Percentiles rank a stretch among this genome's conserved stretches.
Conservation (phyloP, 148 eudicot species). For the Amaranthus palmeri region DNA sequence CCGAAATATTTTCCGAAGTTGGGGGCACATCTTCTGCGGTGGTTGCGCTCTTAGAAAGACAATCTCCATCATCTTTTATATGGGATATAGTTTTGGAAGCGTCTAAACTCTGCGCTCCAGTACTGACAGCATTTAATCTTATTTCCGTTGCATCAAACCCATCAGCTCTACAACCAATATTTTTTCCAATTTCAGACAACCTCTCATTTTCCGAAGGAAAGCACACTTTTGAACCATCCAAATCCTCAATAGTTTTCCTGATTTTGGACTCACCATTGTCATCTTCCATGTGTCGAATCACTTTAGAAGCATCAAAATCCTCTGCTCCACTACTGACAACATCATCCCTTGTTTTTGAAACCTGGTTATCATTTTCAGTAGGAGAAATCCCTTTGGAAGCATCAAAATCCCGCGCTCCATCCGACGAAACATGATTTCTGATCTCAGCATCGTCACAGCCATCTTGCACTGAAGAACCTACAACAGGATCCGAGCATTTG, state of each 20-base stretch:
- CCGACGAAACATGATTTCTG: not conserved
- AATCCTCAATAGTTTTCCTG: constrained; percentile 13
- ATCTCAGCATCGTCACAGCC: constrained; percentile 1
- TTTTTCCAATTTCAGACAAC: constrained; percentile 13
- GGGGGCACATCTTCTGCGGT: constrained; percentile 10
- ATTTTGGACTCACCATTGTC: constrained; percentile 7
- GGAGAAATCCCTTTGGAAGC: constrained; percentile 7
- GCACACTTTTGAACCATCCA: constrained; percentile 14
- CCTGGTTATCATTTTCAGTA: not conserved
- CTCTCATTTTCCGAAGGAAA: constrained; percentile 12
- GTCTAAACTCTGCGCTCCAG: constrained; percentile 16
- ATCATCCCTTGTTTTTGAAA: not conserved
- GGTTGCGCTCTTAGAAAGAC: constrained; percentile 17
- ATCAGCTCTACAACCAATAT: constrained; percentile 4
- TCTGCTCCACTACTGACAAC: constrained; percentile 7
- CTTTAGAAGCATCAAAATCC: constrained; percentile 12
- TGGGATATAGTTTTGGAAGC: constrained; percentile 17
- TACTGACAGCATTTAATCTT: not conserved
- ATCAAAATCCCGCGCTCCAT: constrained; percentile 16
- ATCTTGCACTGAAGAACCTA: not conserved
- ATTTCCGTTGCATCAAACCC: constrained; percentile 4
- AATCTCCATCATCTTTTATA: constrained; percentile 8
- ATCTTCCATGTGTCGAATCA: constrained; percentile 17
- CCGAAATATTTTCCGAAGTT: constrained; percentile 16
- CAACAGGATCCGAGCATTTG: not conserved